Base-by-base conservation (phyloP, 495 filamentous ascomycete species). In the Penicillium antarcticum region DNA sequence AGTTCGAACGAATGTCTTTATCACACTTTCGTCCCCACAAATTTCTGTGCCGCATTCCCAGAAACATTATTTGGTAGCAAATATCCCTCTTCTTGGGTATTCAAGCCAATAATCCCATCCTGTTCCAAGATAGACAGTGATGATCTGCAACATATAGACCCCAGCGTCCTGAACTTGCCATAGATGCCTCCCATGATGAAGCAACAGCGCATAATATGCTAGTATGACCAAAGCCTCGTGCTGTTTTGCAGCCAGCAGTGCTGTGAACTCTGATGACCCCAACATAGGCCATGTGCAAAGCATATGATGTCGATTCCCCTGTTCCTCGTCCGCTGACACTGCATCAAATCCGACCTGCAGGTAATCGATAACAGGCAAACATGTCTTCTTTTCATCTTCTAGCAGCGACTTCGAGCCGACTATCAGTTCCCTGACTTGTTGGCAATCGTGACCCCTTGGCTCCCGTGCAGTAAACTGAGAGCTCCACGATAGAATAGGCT, bases 141-240 rank as follows among this genome's bases (percentile, higher is more conserved):
- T 62, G 36, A 68, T 66, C 34, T 44, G 51, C 45, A 75, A 45
- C 2, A 76, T 44, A 33, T 70, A 59, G n/a, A 41, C 42, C 19
- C 73, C 74, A 1, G 70, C 56, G 39, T 63, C 46, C 4, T 72
- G 68, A 31, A 75, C 54, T 43, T 59, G 57, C 75, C 75, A 78
- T 46, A 55, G 65, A 10, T 55, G 26, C n/a, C 65, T 50, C 14
- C 55, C 48, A 12, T 50, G 49, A 53, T 75, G 61, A 32, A 75
- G 45, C 8, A 73, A 14, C n/a, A 72, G 52, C 0, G 65, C 57
- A 52, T 69, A 76, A 47, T 72, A 67, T 3, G 64, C 68, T n/a
- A 76, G 51, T 5, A 78, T 56, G 9, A 71, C 51, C n/a, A 78
- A 48, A 0, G 72, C 71, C 44, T 73, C 69, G 0, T 70, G 68